Evolutionary conservation across 148 eudicot genomes (phyloP), one percentile per base, ranked within the genome.

Genomic region (Pouteria glomerata): DNA sequence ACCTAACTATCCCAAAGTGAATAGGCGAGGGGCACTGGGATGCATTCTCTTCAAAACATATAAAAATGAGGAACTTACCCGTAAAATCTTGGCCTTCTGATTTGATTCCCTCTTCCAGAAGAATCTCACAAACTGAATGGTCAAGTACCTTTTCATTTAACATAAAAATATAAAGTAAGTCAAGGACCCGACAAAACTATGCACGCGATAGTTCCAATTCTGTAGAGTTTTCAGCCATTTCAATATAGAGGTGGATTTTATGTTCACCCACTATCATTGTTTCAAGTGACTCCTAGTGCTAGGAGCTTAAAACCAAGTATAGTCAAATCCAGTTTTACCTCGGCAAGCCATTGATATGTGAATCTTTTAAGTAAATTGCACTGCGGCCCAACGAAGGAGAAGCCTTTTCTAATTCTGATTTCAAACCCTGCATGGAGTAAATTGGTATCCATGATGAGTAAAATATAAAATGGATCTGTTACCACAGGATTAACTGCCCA

Each of bases 51-150:
- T 35, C 66, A 51, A 70, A 34, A 44, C 27, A 12, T 29, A 24
- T 2, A 42, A 34, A 65, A 19, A 47, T 12, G 42, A 52, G 57
- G 47, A 66, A 76, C n/a, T 82, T 88, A 95, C 98, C 97, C 98
- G 83, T 68, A 95, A 82, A 74, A 95, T 95, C 80, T 95, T 95
- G 52, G 98, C 98, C 88, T 95, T 95, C 82, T 95, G 98, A 63
- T 91, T 95, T 39, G 98, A 88, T 81, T 95, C 98, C 78, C 98
- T 86, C 84, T 95, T 95, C 98, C 98, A 91, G 83, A 95, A 95
- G 83, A 95, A 95, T 1, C 98, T 88, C 47, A 95, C 98, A 80
- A 95, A 95, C 70, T 95, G 98, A 77, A 95, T 82, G 60, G 98
- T 89, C 86, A 91, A 77, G 83, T 91, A 95, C 80, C 98, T 95